These are phyloP conservation scores for Boechera retrofracta DNA, from an alignment of 345 rosid genomes.

Conservation along the genomic window DNA sequence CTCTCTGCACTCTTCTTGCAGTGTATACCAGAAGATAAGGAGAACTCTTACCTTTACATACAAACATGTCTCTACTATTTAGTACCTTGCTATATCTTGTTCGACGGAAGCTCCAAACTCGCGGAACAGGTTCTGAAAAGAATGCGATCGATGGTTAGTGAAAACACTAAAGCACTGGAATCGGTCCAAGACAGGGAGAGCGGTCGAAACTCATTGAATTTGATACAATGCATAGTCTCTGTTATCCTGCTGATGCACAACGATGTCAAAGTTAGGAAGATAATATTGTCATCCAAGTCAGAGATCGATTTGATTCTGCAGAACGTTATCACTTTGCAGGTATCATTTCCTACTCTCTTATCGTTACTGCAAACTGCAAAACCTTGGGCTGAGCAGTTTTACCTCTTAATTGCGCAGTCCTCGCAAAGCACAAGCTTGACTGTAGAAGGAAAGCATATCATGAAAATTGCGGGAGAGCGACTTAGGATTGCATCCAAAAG, in stretches of 20 bases:
- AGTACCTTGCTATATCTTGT: constrained; percentile 65
- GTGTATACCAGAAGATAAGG: constrained; percentile 58
- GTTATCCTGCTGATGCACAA: constrained; percentile 61
- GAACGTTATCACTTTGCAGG: constrained; percentile 59
- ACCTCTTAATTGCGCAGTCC: constrained; percentile 47
- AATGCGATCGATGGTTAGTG: constrained; percentile 51
- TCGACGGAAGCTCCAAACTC: constrained; percentile 62
- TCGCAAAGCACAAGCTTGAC: constrained; percentile 51
- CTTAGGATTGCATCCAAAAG: constrained; percentile 47
- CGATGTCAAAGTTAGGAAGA: constrained; percentile 54
- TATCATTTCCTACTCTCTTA: constrained; percentile 40
- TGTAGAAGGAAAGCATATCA: constrained; percentile 61
- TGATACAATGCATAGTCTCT: constrained; percentile 56
- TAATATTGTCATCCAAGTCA: constrained; percentile 49
- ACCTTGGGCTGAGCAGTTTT: not conserved
- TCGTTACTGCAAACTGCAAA: constrained; percentile 16
- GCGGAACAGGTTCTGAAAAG: constrained; percentile 51
- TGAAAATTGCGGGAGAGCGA: constrained; percentile 52
- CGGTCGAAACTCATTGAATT: constrained; percentile 39
- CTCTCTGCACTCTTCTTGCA: constrained; percentile 46
- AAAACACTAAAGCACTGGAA: constrained; percentile 38
- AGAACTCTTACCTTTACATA: constrained; percentile 35
- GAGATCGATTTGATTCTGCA: constrained; percentile 57
- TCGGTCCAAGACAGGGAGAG: constrained; percentile 35
- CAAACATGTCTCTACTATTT: constrained; percentile 52